Conservation (phyloP, 2,329 filamentous ascomycete species). For the Didymella sp. region DNA sequence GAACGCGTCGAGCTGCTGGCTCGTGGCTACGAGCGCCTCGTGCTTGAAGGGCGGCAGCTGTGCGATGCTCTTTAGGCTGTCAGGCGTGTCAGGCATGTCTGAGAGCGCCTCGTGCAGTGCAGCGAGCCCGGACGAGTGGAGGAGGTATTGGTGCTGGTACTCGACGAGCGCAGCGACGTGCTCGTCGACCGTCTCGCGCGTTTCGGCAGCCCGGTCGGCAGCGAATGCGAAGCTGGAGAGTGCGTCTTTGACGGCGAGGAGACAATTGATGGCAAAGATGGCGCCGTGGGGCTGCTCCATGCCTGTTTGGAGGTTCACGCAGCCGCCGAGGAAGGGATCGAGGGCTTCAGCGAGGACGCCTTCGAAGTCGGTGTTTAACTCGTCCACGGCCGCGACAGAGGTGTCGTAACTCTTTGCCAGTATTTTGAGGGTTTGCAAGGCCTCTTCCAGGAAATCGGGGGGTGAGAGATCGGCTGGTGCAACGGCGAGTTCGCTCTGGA, state of each 20-base stretch:
- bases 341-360: constrained; percentile 79
- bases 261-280: constrained; percentile 78
- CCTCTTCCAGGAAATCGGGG: constrained; percentile 80
- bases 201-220: constrained; percentile 59
- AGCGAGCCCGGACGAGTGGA: constrained; percentile 75
- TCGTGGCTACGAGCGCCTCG: constrained; percentile 67
- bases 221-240: constrained; percentile 71
- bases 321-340: constrained; percentile 83
- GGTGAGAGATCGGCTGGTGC: constrained; percentile 76
- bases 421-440: constrained; percentile 76
- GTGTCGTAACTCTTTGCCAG: constrained; percentile 89
- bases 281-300: constrained; percentile 66
- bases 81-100: constrained; percentile 50
- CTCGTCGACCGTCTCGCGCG: constrained; percentile 64
- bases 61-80: constrained; percentile 63
- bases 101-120: constrained; percentile 66
- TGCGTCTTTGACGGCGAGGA: constrained; percentile 63
- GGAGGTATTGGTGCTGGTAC: constrained; percentile 75
- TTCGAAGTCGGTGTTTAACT: constrained; percentile 73
- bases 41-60: constrained; percentile 65
- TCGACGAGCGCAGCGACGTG: constrained; percentile 66
- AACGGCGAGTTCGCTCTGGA: constrained; percentile 75
- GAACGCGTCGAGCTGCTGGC: constrained; percentile 85
- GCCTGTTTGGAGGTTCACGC: constrained; percentile 69
- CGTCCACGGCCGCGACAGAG: constrained; percentile 66